phyloP scores from a whole-genome alignment of 148 eudicot species.

The Chenopodium quinoa region DNA sequence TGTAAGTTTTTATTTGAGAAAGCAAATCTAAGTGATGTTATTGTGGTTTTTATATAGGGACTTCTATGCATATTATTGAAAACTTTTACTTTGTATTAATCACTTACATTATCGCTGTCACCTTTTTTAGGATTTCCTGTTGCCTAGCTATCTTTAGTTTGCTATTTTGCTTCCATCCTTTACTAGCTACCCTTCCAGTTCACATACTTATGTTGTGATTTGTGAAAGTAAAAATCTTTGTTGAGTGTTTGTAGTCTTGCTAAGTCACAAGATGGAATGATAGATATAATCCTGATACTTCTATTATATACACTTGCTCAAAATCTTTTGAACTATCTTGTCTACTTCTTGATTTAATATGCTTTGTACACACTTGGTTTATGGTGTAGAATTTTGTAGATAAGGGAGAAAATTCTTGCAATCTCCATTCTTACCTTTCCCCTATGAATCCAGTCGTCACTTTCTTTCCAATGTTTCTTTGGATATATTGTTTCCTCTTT shows the following conservation, averaged over 20 bases:
- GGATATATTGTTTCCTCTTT: background rate
- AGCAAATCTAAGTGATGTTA: background rate
- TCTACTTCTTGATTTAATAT: background rate
- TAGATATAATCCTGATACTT: background rate
- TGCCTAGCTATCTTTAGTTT: background rate
- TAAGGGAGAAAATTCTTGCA: background rate
- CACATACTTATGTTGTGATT: background rate
- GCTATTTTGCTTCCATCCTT: background rate
- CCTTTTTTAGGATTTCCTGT: background rate
- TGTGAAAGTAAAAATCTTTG: background rate
- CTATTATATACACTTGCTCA: background rate
- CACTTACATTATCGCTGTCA: background rate
- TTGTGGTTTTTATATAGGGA: background rate
- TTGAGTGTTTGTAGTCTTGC: background rate
- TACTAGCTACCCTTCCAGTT: background rate
- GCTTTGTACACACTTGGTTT: background rate
- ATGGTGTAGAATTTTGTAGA: background rate
- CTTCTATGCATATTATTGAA: background rate
- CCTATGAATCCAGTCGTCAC: background rate
- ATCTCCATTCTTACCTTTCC: background rate
- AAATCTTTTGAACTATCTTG: background rate
- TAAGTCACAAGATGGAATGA: background rate
- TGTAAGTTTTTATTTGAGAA: constrained; percentile 36
- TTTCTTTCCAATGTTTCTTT: constrained; percentile 1
- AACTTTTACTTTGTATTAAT: background rate